phyloP scores from a whole-genome alignment of 305 asterid genomes.

The Rubia tinctorum region DNA sequence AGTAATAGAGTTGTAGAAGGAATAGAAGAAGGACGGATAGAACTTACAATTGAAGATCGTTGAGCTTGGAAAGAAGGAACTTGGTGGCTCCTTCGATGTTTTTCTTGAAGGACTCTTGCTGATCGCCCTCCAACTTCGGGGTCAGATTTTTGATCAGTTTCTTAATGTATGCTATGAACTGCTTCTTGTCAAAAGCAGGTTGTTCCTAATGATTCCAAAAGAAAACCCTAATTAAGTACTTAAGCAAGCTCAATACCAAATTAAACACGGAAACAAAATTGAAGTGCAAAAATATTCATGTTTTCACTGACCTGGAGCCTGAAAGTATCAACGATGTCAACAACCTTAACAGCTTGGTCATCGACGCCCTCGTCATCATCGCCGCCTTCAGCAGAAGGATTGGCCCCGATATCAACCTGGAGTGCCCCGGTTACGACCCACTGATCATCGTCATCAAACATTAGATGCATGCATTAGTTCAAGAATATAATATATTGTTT shows the following conservation, averaged over 20 bases:
- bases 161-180: slow-evolving; percentile 55
- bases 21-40: too few relatives aligned
- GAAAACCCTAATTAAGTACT: too few relatives aligned
- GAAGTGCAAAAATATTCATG: too few relatives aligned
- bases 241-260: too few relatives aligned
- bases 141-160: slow-evolving; percentile 59
- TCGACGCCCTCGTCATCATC: slow-evolving; percentile 74
- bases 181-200: slow-evolving; percentile 78
- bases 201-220: too few relatives aligned
- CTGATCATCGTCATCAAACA: slow-evolving; percentile 26
- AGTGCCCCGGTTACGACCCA: slow-evolving; percentile 70
- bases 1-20: too few relatives aligned
- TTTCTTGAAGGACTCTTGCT: slow-evolving; percentile 53
- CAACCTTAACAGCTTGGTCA: slow-evolving; percentile 62
- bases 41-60: slow-evolving; percentile 62
- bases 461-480: too few relatives aligned
- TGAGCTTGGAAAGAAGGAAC: slow-evolving; percentile 52
- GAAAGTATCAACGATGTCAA: slow-evolving; percentile 76
- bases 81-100: slow-evolving; percentile 71
- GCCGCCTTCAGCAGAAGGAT: slow-evolving; percentile 86
- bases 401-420: slow-evolving; percentile 77
- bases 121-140: slow-evolving; percentile 47
- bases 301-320: slow-evolving; percentile 93
- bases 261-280: too few relatives aligned
- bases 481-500: too few relatives aligned